Evolutionary conservation across 176 grass and related monocot species (phyloP), one percentile per base, ranked within the genome.

Genomic region (Zea luxurians): DNA sequence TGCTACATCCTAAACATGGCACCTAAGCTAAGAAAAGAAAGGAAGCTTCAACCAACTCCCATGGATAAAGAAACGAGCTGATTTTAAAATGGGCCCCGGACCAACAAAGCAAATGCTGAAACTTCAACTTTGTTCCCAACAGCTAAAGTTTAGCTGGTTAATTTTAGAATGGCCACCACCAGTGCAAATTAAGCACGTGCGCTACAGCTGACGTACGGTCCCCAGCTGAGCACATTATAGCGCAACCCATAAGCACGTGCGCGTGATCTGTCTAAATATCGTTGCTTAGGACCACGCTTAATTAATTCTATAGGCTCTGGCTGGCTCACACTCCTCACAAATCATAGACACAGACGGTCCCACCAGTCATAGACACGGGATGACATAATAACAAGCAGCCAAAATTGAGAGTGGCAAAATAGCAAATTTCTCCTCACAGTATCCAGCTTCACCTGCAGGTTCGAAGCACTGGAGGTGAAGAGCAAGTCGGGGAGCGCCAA

Each of bases 401-500:
- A n/a, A n/a, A n/a, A n/a, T n/a, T n/a, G n/a, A n/a, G n/a, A n/a
- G n/a, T n/a, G n/a, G n/a, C n/a, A n/a, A n/a, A n/a, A n/a, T n/a
- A n/a, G n/a, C n/a, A n/a, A n/a, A n/a, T n/a, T n/a, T n/a, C 27
- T 27, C 27, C 27, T 27, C 27, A 27, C 27, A 27, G 27, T 27
- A 27, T 1, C 27, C 27, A 27, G 27, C 27, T 27, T 27, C 1
- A 62, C 42, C 13, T n/a, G n/a, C n/a, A 85, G 92, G 75, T 83
- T 79, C 60, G 92, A 99, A 83, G 78, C 68, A 27, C 75, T 99
- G n/a, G 81, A 99, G 47, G n/a, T 89, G 68, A 90, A 76, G 63
- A 87, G 85, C 40, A 91, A 71, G 85, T 78, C 85, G 42, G 96
- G 96, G 59, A 80, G 75, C 2, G 83, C 90, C 71, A 99, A 99